Conservation (phyloP, 148 eudicot genomes). For the Rhododendron molle region DNA sequence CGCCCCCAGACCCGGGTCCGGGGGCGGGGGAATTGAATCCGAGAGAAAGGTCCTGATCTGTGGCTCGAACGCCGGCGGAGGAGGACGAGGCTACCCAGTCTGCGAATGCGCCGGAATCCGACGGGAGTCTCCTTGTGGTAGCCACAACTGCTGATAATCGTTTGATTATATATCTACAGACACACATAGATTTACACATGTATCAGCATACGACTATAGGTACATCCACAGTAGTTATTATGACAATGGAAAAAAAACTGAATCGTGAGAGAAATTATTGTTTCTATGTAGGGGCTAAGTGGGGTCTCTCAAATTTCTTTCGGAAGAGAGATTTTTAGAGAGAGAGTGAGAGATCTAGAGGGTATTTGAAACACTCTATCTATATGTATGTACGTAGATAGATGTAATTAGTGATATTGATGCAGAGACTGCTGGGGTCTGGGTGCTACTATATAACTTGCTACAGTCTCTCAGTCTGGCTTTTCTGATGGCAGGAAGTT, state of each 20-base stretch:
- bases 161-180: not conserved
- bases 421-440: conserved; percentile 10
- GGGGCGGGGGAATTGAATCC: conserved; percentile 44
- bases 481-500: conserved; percentile 23
- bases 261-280: not conserved
- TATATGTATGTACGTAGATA: not conserved
- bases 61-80: conserved; percentile 20
- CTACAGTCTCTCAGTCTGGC: conserved; percentile 17
- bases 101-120: conserved; percentile 55
- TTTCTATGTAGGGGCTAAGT: conserved; percentile 17
- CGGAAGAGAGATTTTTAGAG: conserved; percentile 16
- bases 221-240: not conserved
- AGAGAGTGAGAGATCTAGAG: conserved; percentile 6
- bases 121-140: conserved; percentile 41
- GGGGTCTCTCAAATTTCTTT: conserved; percentile 42
- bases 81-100: conserved; percentile 50
- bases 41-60: conserved; percentile 41
- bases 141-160: conserved; percentile 39
- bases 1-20: conserved; percentile 7
- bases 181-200: not conserved
- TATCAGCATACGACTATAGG: not conserved
- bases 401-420: not conserved
- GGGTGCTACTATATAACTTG: conserved; percentile 18
- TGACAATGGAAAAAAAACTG: not conserved
- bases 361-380: not conserved